Percentiles rank a stretch among this genome's conserved stretches.
phyloP scores from a whole-genome alignment of 306 rosid species.

The Leucaena leucocephala region DNA sequence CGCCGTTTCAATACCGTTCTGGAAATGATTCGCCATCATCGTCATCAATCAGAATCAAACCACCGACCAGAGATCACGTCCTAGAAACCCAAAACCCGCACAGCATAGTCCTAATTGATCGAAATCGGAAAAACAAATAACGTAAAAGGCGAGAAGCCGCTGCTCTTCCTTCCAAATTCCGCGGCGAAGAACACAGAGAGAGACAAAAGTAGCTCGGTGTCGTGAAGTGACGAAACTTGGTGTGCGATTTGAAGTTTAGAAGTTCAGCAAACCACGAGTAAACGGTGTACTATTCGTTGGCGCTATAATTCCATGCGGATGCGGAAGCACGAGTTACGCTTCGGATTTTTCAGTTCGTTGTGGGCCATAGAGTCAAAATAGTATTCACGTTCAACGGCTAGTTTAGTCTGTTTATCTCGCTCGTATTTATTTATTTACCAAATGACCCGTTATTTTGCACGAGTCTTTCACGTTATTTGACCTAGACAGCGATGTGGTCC shows the following conservation, averaged over 20 bases:
- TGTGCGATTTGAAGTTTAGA: neutral
- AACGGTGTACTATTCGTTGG: neutral
- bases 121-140: neutral
- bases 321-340: neutral
- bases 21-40: conserved; percentile 81
- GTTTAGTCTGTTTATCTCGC: neutral
- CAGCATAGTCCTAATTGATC: neutral
- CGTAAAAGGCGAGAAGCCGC: neutral
- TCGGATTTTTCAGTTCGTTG: neutral
- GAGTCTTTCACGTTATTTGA: neutral
- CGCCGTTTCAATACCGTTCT: conserved; percentile 81
- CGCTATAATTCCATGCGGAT: neutral
- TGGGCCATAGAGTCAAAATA: neutral
- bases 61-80: neutral
- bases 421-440: no score
- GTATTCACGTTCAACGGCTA: neutral
- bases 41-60: conserved; percentile 37
- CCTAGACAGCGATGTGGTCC: neutral
- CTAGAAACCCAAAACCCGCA: conserved; percentile 14
- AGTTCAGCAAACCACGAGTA: neutral
- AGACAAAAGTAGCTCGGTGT: neutral
- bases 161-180: neutral
- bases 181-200: neutral
- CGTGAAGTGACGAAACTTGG: neutral
- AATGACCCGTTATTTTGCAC: neutral